These are phyloP conservation scores for Leccinum variabile DNA, from an alignment of 1,284 basidiomycete species.

Conservation along the genomic window DNA sequence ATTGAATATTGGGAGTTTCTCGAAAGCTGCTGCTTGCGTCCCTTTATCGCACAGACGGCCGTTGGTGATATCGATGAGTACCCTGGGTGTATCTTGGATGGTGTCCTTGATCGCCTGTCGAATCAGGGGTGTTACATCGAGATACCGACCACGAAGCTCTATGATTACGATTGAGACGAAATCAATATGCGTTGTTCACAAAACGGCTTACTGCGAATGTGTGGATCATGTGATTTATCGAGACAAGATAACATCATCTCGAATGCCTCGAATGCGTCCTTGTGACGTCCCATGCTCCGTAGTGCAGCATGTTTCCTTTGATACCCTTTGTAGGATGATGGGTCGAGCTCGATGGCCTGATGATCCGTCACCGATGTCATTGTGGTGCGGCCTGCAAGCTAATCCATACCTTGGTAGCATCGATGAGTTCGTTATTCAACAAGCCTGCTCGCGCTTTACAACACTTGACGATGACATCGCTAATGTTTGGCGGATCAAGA, in stretches of 20 bases:
- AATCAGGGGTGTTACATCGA: not conserved
- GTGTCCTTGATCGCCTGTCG: not conserved
- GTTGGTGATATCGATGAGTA: conserved; percentile 1
- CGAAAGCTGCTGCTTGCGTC: not conserved
- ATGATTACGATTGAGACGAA: not conserved
- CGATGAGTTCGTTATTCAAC: not conserved
- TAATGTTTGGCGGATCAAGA: not conserved
- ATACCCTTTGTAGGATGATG: conserved; percentile 1
- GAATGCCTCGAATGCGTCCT: not conserved
- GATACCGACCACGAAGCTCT: not conserved
- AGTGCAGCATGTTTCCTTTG: not conserved
- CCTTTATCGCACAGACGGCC: not conserved
- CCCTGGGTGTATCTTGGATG: not conserved
- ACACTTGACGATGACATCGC: not conserved
- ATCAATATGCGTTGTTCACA: not conserved
- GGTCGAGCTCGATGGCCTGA: not conserved
- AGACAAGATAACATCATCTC: not conserved
- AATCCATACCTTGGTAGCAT: not conserved
- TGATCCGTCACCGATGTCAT: not conserved
- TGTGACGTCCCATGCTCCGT: not conserved
- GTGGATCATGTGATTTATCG: not conserved
- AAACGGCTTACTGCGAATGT: not conserved
- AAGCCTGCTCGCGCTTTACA: not conserved
- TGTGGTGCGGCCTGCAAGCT: not conserved
- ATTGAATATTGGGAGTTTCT: not conserved